phyloP scores from a whole-genome alignment of 805 yeast species.

The Metschnikowia lachancei region DNA sequence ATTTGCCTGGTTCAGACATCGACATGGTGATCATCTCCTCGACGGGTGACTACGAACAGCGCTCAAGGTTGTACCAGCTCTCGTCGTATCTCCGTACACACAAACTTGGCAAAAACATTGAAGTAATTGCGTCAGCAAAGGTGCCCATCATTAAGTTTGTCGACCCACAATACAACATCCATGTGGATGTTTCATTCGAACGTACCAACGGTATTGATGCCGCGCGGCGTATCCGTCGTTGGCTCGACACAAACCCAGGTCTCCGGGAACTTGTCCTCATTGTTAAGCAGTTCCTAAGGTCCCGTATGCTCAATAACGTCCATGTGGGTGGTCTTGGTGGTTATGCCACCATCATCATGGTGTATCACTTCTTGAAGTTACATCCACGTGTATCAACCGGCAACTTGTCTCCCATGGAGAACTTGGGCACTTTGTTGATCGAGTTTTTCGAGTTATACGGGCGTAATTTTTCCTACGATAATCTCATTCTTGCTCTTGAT shows the following conservation, averaged over 20 bases:
- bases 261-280: slow-evolving; percentile 77
- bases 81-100: slow-evolving; percentile 64
- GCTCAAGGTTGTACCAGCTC: slow-evolving; percentile 66
- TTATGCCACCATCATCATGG: slow-evolving; percentile 84
- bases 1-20: slow-evolving; percentile 92
- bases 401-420: slow-evolving; percentile 64
- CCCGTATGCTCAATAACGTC: slow-evolving; percentile 77
- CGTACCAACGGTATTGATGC: slow-evolving; percentile 79
- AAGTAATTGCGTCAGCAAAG: slow-evolving; percentile 84
- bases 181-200: slow-evolving; percentile 89
- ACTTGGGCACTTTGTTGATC: slow-evolving; percentile 79
- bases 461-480: slow-evolving; percentile 79
- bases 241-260: slow-evolving; percentile 76
- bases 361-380: slow-evolving; percentile 68
- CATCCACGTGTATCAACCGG: slow-evolving; percentile 76
- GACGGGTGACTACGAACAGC: slow-evolving; percentile 55
- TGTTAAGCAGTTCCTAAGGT: slow-evolving; percentile 78
- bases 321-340: slow-evolving; percentile 96
- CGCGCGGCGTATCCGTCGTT: slow-evolving; percentile 69
- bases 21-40: slow-evolving; percentile 83
- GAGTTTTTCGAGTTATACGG: slow-evolving; percentile 95
- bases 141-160: slow-evolving; percentile 93
- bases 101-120: slow-evolving; percentile 66
- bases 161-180: slow-evolving; percentile 66
- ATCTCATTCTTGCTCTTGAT: slow-evolving; percentile 65